Conservation (phyloP, 1,139 yeast species). For the Maudiozyma humilis region DNA sequence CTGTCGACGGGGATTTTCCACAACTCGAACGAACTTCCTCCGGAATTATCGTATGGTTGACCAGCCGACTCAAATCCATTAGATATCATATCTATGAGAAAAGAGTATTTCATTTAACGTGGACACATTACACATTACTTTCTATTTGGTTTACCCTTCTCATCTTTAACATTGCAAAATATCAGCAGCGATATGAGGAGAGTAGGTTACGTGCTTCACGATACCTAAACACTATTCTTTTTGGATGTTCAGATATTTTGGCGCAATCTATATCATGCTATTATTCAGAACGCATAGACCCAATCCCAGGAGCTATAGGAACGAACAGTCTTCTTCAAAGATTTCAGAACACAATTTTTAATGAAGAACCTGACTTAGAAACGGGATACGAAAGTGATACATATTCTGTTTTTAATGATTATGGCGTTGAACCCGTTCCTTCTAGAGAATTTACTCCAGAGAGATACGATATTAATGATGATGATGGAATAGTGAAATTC, state of each 20-base stretch:
- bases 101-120: background rate
- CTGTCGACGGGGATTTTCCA: background rate
- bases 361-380: slow-evolving; percentile 7
- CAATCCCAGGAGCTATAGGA: slow-evolving; percentile 32
- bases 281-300: slow-evolving; percentile 22
- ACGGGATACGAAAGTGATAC: slow-evolving; percentile 18
- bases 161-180: slow-evolving; percentile 1
- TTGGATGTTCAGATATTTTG: slow-evolving; percentile 81
- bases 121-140: slow-evolving; percentile 43
- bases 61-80: background rate
- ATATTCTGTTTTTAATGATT: slow-evolving; percentile 24
- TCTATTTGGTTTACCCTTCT: slow-evolving; percentile 42
- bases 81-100: background rate
- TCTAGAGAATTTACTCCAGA: slow-evolving; percentile 2
- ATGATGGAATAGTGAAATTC: slow-evolving; percentile 32
- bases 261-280: slow-evolving; percentile 49
- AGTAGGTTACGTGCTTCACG: slow-evolving; percentile 67
- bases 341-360: slow-evolving; percentile 1
- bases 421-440: slow-evolving; percentile 15
- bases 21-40: background rate
- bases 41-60: background rate
- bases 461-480: slow-evolving; percentile 17
- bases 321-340: slow-evolving; percentile 22
- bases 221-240: slow-evolving; percentile 71
- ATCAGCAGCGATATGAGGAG: slow-evolving; percentile 44